These are phyloP conservation scores for Panellus pusillus DNA, from an alignment of 768 basidiomycete species.

Conservation along the genomic window DNA sequence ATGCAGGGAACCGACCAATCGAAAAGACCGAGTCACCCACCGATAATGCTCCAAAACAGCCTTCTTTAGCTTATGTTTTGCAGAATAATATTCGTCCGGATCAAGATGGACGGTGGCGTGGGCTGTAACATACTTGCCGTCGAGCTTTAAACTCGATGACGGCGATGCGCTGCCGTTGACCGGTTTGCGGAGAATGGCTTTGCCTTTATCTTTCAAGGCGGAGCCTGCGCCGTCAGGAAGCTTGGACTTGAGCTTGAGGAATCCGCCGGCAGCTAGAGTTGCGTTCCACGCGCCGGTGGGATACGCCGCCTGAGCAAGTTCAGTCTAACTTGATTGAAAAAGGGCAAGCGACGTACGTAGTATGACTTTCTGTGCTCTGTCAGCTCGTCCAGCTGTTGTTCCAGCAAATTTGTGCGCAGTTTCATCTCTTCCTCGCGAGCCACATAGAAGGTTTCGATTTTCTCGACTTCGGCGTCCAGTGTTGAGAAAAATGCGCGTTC, in stretches of 20 bases:
- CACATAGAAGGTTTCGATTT: conserved; percentile 82
- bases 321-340: background rate
- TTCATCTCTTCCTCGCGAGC: conserved; percentile 67
- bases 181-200: background rate
- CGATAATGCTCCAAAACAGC: conserved; percentile 85
- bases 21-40: conserved; percentile 33
- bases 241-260: conserved; percentile 12
- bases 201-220: conserved; percentile 8
- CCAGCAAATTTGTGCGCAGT: conserved; percentile 45
- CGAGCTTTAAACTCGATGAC: background rate
- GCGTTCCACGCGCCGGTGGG: conserved; percentile 5
- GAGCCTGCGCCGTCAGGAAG: conserved; percentile 4
- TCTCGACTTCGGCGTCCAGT: conserved; percentile 78
- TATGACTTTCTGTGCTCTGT: conserved; percentile 63
- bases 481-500: conserved; percentile 75
- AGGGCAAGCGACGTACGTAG: conserved; percentile 41
- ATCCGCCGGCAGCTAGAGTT: conserved; percentile 1
- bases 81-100: conserved; percentile 79
- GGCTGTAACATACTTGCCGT: background rate
- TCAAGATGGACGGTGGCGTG: conserved; percentile 36
- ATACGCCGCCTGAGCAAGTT: conserved; percentile 7
- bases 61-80: conserved; percentile 82
- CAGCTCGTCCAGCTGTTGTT: conserved; percentile 74
- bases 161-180: background rate
- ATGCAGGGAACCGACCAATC: background rate